Base-by-base conservation (phyloP, 2,329 filamentous ascomycete genomes). In the Paracamarosporium sp. region DNA sequence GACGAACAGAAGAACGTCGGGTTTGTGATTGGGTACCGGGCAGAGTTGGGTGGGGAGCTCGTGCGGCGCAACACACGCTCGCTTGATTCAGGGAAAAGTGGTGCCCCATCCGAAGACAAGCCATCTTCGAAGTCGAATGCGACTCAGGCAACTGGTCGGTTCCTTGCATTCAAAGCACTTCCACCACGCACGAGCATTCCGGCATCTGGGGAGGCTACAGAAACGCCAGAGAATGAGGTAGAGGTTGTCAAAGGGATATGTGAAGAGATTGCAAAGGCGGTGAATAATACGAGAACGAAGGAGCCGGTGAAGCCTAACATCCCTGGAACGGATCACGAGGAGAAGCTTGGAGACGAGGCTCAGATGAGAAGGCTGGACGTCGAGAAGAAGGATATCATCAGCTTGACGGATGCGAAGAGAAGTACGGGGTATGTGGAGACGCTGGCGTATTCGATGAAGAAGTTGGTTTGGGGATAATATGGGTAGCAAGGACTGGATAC, bases 371-470 rank as follows among this genome's bases (percentile, higher is more conserved):
- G 53, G 27, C 41, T 78, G 52, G 50, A 79, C 15, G 78, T 87
- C 3, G 81, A 87, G 58, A 78, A 87, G 57, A 80, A 80, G 38
- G 90, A 94, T 67, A 91, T 99, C 50, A 92, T 99, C 51, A 91
- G 88, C 24, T 75, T 96, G 52, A 87, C 87, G 1, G 93, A 97
- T 71, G 95, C 95, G 55, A 94, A 87, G 83, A 90, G 86, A 80
- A 93, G 89, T 59, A 97, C 94, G 0, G 91, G 93, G 0, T 83
- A 96, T 67, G 76, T 98, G 51, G 94, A 97, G 77, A 89, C 94
- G 74, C 78, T 96, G 70, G 92, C 93, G 1, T 93, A 98, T 80
- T 90, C 90, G 57, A 83, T 98, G 68, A 97, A 97, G 85, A 96
- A 92, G 81, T 79, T 98, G 73, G 93, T 99, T 12, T 98, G 95